These are phyloP conservation scores for Sicyos edulis DNA, from an alignment of 306 rosid genomes.

Conservation along the genomic window DNA sequence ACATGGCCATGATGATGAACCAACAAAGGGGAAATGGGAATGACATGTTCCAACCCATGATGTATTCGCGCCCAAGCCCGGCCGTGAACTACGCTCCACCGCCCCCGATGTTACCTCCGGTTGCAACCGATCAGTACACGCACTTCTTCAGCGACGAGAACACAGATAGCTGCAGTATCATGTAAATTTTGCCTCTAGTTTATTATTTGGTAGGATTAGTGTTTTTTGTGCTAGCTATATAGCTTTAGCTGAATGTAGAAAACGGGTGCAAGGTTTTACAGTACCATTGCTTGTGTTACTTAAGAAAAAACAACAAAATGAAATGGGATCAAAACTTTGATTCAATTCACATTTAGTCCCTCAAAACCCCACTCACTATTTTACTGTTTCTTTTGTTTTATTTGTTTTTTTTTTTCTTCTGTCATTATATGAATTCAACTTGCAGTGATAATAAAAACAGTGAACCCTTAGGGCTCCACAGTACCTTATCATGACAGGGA, in stretches of 20 bases:
- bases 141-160: conserved; percentile 80
- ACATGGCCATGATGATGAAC: conserved; percentile 85
- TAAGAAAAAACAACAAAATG: neutral
- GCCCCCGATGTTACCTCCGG: conserved; percentile 45
- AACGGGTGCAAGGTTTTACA: conserved; percentile 16
- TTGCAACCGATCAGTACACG: conserved; percentile 42
- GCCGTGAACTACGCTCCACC: conserved; percentile 46
- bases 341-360: conserved; percentile 8
- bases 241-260: conserved; percentile 16
- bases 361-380: neutral
- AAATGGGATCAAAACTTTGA: conserved; percentile 20
- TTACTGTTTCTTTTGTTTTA: neutral
- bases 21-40: conserved; percentile 57
- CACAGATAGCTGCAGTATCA: conserved; percentile 65
- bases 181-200: conserved; percentile 40
- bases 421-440: conserved; percentile 9
- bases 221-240: conserved; percentile 19
- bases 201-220: conserved; percentile 24
- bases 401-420: neutral
- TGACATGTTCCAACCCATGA: conserved; percentile 68
- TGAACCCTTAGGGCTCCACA: conserved; percentile 7
- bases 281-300: conserved; percentile 24
- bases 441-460: conserved; percentile 15
- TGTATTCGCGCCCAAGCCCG: conserved; percentile 48
- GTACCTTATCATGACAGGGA: conserved; percentile 12